Evolutionary conservation across 208 protist species (phyloP), one percentile per base, ranked within the genome.

Genomic region (Trypanosoma platydactyli): DNA sequence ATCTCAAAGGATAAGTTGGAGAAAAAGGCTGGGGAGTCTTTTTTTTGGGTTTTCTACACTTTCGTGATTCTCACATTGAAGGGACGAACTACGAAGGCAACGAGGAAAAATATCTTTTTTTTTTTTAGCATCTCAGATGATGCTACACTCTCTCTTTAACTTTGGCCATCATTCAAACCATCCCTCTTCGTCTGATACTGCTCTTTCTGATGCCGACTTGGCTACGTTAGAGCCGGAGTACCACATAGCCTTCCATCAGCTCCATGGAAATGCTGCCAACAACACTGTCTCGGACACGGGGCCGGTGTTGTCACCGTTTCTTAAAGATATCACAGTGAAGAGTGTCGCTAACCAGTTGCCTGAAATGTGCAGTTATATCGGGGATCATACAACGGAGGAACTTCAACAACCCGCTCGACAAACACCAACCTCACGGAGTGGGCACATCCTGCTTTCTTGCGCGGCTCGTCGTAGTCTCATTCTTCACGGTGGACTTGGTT

Each of bases 401-500:
- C 51, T 58, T 20, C 46, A 76, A 40, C 68, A 71, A 51, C 69
- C 51, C 3, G 68, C 62, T 16, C 73, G 73, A 1, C 71, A 69
- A 9, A 51, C 68, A 42, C 83, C 83, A 13, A 20, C 50, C 6
- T 13, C 81, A 0, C 81, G 84, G 56, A 90, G 84, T 51, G 84
- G 84, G 0, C 80, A 86, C 63, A 50, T 90, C 1, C 38, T 86
- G 22, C 75, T 90, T 12, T 48, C 73, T 5, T 84, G 71, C 46
- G 51, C 55, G 0, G 12, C 33, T 1, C 69, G 77, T 29, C 69
- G 73, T n/a, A 78, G 62, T 24, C 57, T 90, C 13, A 75, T 90
- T 53, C 45, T 87, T 13, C 77, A 80, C 51, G 84, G 84, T 24
- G 81, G 84, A 7, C 68, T 87, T 15, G 78, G 69, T n/a, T 42